Base-by-base conservation (phyloP, 331 rosid species). In the Rosa hybrid region DNA sequence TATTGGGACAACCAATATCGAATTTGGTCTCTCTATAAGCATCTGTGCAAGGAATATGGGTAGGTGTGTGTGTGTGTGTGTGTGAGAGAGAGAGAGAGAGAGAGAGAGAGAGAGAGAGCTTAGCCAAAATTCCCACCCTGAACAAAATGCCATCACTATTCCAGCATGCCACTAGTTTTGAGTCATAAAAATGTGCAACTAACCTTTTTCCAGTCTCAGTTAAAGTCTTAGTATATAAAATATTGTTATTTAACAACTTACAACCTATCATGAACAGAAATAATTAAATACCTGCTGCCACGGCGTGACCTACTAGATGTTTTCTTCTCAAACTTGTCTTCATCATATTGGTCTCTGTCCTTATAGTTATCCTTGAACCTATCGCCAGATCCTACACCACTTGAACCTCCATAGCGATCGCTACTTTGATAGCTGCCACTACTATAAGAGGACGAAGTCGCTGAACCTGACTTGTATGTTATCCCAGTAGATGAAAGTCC, bases 401-500 rank as follows among this genome's bases (percentile, higher is more conserved):
- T 71, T 63, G 81, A 80, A 45, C 98, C 92, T 83, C 93, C 94
- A 87, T 91, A 89, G 68, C 86, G 86, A 73, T 80, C 87, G 71
- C 89, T 86, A 85, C 97, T 91, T 79, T 88, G 89, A 78, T 80
- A 89, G 88, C 88, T 82, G 75, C 91, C 81, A 72, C 91, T 79
- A 84, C 97, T 77, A 59, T 68, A 82, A 0, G 97, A 85, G 46
- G 94, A 68, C 67, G 95, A 69, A 70, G 97, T 84, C 23, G 94
- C 75, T 50, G 95, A 69, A 72, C 94, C 90, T 67, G 97, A 86
- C 87, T 90, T 96, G 81, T 78, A 82, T 16, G 96, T 81, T 17
- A 93, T 89, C 76, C 99, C 99, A 79, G 94, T 84, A 81, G 99
- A 93, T 68, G 98, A 96, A 84, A 96, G 98, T 81, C 99, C 99